A percentile compares a stretch with the other conserved stretches of the same genome.
Conservation (phyloP, 495 filamentous ascomycete species). For the Aspergillus biplanus region DNA sequence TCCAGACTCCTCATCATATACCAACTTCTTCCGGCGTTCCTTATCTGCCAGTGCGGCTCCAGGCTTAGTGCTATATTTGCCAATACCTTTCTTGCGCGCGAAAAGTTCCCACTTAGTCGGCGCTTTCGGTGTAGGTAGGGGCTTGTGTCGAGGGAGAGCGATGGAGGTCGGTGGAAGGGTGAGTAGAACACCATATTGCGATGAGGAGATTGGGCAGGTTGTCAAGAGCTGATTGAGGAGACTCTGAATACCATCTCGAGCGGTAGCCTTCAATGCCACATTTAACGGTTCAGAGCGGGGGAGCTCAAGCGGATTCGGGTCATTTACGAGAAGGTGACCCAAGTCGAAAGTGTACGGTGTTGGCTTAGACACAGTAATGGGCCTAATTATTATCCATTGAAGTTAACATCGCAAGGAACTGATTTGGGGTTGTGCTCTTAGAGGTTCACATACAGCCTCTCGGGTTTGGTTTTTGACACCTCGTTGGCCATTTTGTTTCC, state of each 20-base stretch:
- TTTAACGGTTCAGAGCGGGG: slow-evolving; percentile 42
- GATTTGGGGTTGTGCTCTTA: neutral
- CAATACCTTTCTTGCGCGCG: slow-evolving; percentile 93
- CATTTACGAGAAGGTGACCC: slow-evolving; percentile 77
- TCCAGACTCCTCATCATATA: slow-evolving; percentile 81
- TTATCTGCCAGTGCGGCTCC: slow-evolving; percentile 49
- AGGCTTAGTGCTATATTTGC: slow-evolving; percentile 48
- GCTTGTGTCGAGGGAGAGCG: slow-evolving; percentile 84
- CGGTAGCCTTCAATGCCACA: slow-evolving; percentile 62
- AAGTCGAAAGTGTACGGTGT: slow-evolving; percentile 93
- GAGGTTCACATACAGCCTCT: slow-evolving; percentile 44
- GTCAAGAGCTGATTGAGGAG: slow-evolving; percentile 89
- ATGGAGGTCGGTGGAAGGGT: slow-evolving; percentile 71
- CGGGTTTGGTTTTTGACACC: slow-evolving; percentile 38
- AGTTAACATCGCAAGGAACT: slow-evolving; percentile 5
- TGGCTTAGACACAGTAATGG: slow-evolving; percentile 74
- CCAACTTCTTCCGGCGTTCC: slow-evolving; percentile 76
- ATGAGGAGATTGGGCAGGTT: slow-evolving; percentile 73
- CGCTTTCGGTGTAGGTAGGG: slow-evolving; percentile 74
- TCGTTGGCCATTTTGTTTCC: slow-evolving; percentile 35
- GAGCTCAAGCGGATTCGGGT: slow-evolving; percentile 76
- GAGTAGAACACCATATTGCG: slow-evolving; percentile 70
- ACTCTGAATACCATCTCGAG: slow-evolving; percentile 84
- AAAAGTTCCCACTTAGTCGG: slow-evolving; percentile 95
- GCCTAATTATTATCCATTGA: slow-evolving; percentile 31